Evolutionary conservation across 371 early-diverging fungal genomes (phyloP), one percentile per base, ranked within the genome.

Genomic region (Mortierella sp.): DNA sequence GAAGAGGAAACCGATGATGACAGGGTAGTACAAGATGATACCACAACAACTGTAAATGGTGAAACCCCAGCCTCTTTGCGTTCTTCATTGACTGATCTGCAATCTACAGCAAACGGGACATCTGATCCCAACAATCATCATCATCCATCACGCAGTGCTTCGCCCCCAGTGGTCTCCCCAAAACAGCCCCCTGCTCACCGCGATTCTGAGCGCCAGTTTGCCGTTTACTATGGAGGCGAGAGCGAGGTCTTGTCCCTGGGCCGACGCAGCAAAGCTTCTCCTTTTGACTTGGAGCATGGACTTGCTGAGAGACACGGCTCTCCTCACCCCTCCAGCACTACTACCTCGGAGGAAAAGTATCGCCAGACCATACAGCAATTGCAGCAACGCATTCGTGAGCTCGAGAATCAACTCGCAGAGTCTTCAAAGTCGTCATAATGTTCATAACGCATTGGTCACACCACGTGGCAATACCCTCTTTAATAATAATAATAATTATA

Each of bases 171-270:
- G n/a, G 47, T 0, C 45, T 60, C 35, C 39, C 9, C 20, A 24
- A 26, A 39, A 67, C 28, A 35, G 26, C 49, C 57, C 10, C 26
- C 6, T 51, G 45, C 57, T 26, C 64, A 26, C 26, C 62, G 68
- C 16, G 68, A 60, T 28, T 28, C 52, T 28, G 37, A 64, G 14
- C 32, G 30, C 11, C 76, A 81, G 32, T 63, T 58, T 63, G 83
- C 76, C 0, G 54, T 81, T 52, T 81, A 73, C 54, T 81, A 81
- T 54, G 83, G 76, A 8, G 77, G 73, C 0, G 76, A 81, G 35
- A 63, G 75, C 26, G 72, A 70, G 8, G 73, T 69, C 35, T 47
- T 81, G 54, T 51, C 22, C 16, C 47, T 57, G n/a, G 59, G 55
- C n/a, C 59, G 43, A 5, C 12, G 14, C 16, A n/a, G 28, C 9